These are phyloP conservation scores for Picochlorum sp. DNA, from an alignment of 139 green algal genomes.

Conservation along the genomic window DNA sequence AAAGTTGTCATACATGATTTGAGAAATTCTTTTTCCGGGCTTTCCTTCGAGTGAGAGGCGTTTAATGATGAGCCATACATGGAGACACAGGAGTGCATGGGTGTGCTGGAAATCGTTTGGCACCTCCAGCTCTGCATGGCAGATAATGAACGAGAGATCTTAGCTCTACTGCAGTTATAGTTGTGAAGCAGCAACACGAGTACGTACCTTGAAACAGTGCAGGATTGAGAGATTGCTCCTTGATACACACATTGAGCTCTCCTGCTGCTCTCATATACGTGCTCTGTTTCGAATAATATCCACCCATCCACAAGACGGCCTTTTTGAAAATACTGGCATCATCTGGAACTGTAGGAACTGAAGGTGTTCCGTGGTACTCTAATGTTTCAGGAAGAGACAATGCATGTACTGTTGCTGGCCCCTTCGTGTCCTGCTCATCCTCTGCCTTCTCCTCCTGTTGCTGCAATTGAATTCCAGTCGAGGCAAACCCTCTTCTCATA, in stretches of 20 bases:
- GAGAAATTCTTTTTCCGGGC: slow-evolving; percentile 35
- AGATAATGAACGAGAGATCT: not conserved
- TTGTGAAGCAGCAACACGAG: not conserved
- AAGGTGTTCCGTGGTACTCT: not conserved
- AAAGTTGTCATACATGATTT: slow-evolving; percentile 54
- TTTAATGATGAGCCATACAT: slow-evolving; percentile 55
- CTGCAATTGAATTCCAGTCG: no score
- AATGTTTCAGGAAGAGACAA: not conserved
- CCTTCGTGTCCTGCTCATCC: no score
- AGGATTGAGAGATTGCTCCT: not conserved
- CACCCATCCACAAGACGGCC: slow-evolving; percentile 9
- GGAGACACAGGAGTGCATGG: slow-evolving; percentile 41
- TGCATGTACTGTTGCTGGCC: no score
- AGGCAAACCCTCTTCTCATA: no score
- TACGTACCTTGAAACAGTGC: slow-evolving; percentile 1
- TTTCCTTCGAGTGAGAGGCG: slow-evolving; percentile 44
- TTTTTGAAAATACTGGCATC: not conserved
- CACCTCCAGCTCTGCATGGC: slow-evolving; percentile 30
- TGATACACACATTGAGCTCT: not conserved
- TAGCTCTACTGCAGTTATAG: not conserved
- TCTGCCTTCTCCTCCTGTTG: no score
- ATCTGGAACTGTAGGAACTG: not conserved
- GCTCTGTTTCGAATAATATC: slow-evolving; percentile 41
- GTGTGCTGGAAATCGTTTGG: slow-evolving; percentile 33
- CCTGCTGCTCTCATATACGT: slow-evolving; percentile 17